Evolutionary conservation across 495 filamentous ascomycete genomes (phyloP).

Genomic region (Tuber umbilicatum): DNA sequence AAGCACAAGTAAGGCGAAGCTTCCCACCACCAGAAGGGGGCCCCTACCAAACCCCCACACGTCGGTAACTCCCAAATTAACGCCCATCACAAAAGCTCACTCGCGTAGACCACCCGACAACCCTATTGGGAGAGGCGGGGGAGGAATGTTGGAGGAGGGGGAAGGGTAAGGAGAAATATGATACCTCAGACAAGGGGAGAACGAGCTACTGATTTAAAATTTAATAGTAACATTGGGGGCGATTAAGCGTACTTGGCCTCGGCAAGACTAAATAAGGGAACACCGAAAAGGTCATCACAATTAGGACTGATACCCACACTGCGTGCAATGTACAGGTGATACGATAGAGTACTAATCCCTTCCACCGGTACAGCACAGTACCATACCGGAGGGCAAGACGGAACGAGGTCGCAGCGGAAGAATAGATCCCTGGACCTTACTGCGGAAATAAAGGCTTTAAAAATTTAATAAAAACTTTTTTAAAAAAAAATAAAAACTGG

Average conservation of each 20-base stretch:
- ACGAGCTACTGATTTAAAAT: not conserved
- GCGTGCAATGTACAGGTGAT: not conserved
- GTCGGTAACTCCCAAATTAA: not conserved
- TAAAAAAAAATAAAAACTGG: not conserved
- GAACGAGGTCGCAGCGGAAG: not conserved
- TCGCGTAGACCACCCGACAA: not conserved
- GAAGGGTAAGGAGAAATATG: constrained; percentile 11
- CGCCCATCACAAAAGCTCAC: constrained; percentile 2
- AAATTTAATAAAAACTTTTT: constrained; percentile 3
- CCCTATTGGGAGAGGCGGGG: not conserved
- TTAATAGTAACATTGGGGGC: not conserved
- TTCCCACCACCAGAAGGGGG: not conserved
- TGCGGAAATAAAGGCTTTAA: not conserved
- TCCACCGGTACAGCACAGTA: too few species aligned
- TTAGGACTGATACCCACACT: not conserved
- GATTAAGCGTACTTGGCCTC: not conserved
- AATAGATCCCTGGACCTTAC: not conserved
- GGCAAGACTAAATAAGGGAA: not conserved
- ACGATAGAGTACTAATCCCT: not conserved
- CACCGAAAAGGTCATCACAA: not conserved
- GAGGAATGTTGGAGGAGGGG: not conserved
- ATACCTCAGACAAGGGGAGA: not conserved
- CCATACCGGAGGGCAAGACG: not conserved
- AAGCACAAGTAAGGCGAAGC: not conserved
- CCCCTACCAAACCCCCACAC: not conserved